Conservation (phyloP, 306 rosid species). For the Hippophae tibetana region DNA sequence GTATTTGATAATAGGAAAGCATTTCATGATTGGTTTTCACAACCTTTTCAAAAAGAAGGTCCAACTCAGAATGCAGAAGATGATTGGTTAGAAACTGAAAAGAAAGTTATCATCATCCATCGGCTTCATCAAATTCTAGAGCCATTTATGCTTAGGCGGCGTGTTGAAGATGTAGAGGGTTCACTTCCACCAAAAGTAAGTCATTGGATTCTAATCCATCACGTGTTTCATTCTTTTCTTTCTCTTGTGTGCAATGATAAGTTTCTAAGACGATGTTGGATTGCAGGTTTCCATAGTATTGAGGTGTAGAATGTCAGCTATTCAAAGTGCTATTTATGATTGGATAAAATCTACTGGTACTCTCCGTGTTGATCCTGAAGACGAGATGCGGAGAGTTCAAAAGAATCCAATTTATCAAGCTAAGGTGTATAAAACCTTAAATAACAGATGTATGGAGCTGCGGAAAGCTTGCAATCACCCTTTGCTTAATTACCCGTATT, state of each 20-base stretch:
- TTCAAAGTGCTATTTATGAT: constrained; percentile 90
- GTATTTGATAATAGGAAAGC: constrained; percentile 96
- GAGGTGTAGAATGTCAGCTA: constrained; percentile 82
- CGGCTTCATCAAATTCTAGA: constrained; percentile 99
- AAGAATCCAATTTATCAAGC: constrained; percentile 64
- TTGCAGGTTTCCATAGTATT: constrained; percentile 81
- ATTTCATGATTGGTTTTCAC: constrained; percentile 97
- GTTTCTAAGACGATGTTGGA: constrained; percentile 25
- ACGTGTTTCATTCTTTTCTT: constrained; percentile 3
- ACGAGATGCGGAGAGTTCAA: constrained; percentile 55
- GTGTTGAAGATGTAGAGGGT: constrained; percentile 98
- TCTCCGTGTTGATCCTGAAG: constrained; percentile 94
- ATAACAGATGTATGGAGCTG: constrained; percentile 95
- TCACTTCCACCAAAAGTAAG: constrained; percentile 90
- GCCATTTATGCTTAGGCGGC: constrained; percentile 99
- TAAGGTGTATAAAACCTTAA: constrained; percentile 73
- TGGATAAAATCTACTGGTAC: constrained; percentile 96
- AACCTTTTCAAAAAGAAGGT: constrained; percentile 90
- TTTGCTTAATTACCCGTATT: constrained; percentile 70
- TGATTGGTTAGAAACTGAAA: constrained; percentile 99
- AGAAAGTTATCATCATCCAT: constrained; percentile 87
- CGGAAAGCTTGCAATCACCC: constrained; percentile 98
- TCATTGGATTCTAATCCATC: constrained; percentile 17
- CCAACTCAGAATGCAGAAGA: constrained; percentile 71
- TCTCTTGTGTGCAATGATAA: constrained; percentile 10